These are phyloP conservation scores for Xylaria scruposa DNA, from an alignment of 495 filamentous ascomycete species.

Conservation along the genomic window DNA sequence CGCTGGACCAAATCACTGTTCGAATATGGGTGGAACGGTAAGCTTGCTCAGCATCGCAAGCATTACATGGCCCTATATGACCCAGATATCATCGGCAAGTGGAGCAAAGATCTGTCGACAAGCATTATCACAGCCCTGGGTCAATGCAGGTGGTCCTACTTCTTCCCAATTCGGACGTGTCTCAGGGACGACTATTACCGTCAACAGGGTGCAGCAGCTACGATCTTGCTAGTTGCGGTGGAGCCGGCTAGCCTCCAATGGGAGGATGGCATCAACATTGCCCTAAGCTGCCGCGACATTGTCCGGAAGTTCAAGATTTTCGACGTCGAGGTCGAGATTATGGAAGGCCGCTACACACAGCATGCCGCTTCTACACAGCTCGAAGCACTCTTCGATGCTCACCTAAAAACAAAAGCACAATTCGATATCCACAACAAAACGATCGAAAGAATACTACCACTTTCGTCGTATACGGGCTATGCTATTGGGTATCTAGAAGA, in stretches of 20 bases:
- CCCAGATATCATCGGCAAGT: too few relatives aligned
- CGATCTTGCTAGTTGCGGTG: conserved; percentile 22
- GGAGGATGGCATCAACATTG: conserved; percentile 19
- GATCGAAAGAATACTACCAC: not conserved
- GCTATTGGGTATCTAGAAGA: too few relatives aligned
- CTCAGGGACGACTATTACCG: not conserved
- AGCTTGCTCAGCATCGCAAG: too few relatives aligned
- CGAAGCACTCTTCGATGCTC: conserved; percentile 8
- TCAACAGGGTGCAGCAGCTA: not conserved
- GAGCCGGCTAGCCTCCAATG: conserved; percentile 14
- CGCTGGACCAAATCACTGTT: too few relatives aligned
- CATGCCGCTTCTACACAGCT: conserved; percentile 20
- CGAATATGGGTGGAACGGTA: too few relatives aligned
- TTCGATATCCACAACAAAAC: too few relatives aligned
- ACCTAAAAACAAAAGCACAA: too few relatives aligned
- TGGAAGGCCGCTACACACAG: conserved; percentile 15
- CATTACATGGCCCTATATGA: too few relatives aligned
- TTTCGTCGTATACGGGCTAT: too few relatives aligned
- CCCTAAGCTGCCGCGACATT: conserved; percentile 8
- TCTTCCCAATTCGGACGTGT: conserved; percentile 24
- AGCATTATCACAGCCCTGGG: conserved; percentile 9
- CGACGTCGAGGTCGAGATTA: conserved; percentile 19
- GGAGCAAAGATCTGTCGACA: not conserved
- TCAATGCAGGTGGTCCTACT: conserved; percentile 17
- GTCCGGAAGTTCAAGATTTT: conserved; percentile 15